Evolutionary conservation across 164 flowering plant species (phyloP).

Genomic region (Umbilicus rupestris): DNA sequence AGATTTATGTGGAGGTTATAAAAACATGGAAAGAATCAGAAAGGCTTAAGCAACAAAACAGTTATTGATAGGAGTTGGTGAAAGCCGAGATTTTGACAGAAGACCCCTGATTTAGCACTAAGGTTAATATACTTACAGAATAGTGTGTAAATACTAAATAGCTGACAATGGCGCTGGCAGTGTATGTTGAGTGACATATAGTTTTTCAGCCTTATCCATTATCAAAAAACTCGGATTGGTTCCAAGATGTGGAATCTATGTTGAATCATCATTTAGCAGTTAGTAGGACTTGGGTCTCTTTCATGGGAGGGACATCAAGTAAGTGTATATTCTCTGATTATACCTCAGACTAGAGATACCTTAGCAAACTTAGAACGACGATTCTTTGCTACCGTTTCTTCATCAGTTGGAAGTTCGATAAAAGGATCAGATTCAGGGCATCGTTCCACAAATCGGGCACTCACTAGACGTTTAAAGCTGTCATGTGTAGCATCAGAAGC

Average conservation of each 20-base stretch:
- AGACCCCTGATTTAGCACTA: no score
- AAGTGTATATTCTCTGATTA: background rate
- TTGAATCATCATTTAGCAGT: background rate
- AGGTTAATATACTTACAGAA: background rate
- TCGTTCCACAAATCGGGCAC: slow-evolving; percentile 70
- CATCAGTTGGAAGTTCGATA: slow-evolving; percentile 28
- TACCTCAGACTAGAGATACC: slow-evolving; percentile 24
- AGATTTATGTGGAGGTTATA: no score
- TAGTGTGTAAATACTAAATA: no score
- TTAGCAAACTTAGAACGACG: slow-evolving; percentile 47
- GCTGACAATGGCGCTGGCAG: no score
- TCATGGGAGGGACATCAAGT: background rate
- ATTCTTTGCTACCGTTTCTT: slow-evolving; percentile 31
- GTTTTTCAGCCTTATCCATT: no score
- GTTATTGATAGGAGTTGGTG: no score
- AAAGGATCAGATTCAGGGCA: slow-evolving; percentile 72
- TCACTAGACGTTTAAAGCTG: slow-evolving; percentile 44
- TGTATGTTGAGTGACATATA: no score
- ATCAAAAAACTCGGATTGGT: no score
- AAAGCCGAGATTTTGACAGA: no score
- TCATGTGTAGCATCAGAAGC: slow-evolving; percentile 30
- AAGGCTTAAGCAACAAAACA: no score
- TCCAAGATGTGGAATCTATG: background rate
- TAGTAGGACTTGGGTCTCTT: background rate
- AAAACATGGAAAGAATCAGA: no score